phyloP scores from a whole-genome alignment of 345 rosid genomes.

The Xanthoceras sorbifolium region DNA sequence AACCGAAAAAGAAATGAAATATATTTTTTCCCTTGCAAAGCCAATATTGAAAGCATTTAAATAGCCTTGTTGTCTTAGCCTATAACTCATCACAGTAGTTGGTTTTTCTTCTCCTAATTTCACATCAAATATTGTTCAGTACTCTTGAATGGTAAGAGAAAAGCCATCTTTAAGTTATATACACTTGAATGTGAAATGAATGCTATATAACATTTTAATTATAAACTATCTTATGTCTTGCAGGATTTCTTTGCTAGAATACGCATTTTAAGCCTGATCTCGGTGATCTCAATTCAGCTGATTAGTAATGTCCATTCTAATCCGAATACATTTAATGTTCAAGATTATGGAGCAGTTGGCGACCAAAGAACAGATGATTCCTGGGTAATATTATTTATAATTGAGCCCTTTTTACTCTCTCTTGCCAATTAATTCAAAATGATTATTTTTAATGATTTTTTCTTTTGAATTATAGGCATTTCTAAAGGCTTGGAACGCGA shows the following conservation, averaged over 20 bases:
- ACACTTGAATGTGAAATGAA: too few species aligned
- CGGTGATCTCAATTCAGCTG: background rate
- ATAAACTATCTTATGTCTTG: background rate
- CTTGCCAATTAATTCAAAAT: background rate
- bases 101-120: too few species aligned
- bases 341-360: conserved; percentile 17
- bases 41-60: too few species aligned
- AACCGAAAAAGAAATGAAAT: too few species aligned
- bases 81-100: too few species aligned
- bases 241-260: background rate
- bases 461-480: conserved; percentile 17
- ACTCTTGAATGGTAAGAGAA: too few species aligned
- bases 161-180: too few species aligned
- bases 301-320: background rate
- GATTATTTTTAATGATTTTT: background rate
- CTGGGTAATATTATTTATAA: background rate
- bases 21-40: too few species aligned
- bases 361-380: conserved; percentile 17
- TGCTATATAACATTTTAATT: too few species aligned
- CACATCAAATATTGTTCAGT: too few species aligned
- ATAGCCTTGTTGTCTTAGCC: too few species aligned
- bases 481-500: conserved; percentile 26
- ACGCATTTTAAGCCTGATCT: background rate
- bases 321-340: conserved; percentile 15
- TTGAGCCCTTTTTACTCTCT: background rate